A percentile compares a stretch with the other conserved stretches of the same genome.
phyloP scores from a whole-genome alignment of 768 basidiomycete species.

The Chalciporus sphaerocephalus region DNA sequence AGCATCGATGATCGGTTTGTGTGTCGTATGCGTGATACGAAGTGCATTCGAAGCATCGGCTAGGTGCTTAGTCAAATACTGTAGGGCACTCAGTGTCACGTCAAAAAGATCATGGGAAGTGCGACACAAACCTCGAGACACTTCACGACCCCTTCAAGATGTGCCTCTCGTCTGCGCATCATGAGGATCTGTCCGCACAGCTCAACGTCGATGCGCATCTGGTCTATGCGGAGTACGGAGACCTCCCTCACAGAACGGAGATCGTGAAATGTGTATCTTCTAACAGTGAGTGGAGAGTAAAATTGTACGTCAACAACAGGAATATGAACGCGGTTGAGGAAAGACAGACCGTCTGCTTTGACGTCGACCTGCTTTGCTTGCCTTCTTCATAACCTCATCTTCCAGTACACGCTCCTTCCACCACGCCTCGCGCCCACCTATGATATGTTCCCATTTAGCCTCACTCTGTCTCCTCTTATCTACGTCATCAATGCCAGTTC shows the following conservation, averaged over 20 bases:
- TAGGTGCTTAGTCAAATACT: slow-evolving; percentile 52
- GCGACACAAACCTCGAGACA: slow-evolving; percentile 47
- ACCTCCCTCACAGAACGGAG: slow-evolving; percentile 45
- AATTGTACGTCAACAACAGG: slow-evolving; percentile 1
- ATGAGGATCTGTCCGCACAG: slow-evolving; percentile 70
- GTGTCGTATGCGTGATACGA: slow-evolving; percentile 54
- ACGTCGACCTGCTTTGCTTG: slow-evolving; percentile 23
- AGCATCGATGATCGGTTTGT: slow-evolving; percentile 43
- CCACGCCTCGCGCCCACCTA: slow-evolving; percentile 14
- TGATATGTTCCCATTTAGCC: slow-evolving; percentile 34
- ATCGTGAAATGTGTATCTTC: slow-evolving; percentile 67
- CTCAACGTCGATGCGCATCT: slow-evolving; percentile 77
- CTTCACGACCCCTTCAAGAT: slow-evolving; percentile 59
- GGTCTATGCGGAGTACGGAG: slow-evolving; percentile 50
- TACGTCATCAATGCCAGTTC: neutral
- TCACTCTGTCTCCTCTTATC: slow-evolving; percentile 32
- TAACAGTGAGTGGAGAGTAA: slow-evolving; percentile 12
- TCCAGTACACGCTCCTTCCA: slow-evolving; percentile 18
- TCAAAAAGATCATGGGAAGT: slow-evolving; percentile 7
- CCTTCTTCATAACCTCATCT: slow-evolving; percentile 10
- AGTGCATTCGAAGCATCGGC: slow-evolving; percentile 52
- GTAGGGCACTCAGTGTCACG: slow-evolving; percentile 2
- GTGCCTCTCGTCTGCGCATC: slow-evolving; percentile 62
- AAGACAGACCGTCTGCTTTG: slow-evolving; percentile 17
- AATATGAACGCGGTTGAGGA: neutral